Evolutionary conservation across 352 stramenopile species (phyloP).

Genomic region (Globisporangium orthogonon): DNA sequence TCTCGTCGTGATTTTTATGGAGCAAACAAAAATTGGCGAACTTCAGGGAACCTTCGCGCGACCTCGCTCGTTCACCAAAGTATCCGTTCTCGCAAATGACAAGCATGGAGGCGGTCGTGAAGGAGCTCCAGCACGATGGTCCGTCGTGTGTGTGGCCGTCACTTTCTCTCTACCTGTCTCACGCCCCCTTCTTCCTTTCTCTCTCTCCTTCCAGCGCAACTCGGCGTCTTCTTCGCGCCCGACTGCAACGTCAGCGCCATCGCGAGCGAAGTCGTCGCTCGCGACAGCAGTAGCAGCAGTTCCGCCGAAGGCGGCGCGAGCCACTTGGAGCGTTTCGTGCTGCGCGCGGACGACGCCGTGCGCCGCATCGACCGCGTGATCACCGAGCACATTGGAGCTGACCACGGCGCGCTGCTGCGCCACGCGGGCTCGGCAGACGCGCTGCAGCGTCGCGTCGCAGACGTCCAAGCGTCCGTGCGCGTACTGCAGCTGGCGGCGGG

Average conservation of each 20-base stretch:
- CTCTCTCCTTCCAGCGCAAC: constrained; percentile 31
- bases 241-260: constrained; percentile 77
- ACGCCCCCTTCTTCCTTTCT: neutral
- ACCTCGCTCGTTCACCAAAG: too few relatives aligned
- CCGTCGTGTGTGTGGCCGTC: constrained; percentile 1
- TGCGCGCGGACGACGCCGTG: constrained; percentile 58
- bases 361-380: constrained; percentile 72
- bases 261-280: constrained; percentile 67
- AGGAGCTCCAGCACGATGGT: constrained; percentile 73
- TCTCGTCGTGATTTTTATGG: too few relatives aligned
- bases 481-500: constrained; percentile 61
- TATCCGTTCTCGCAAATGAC: too few relatives aligned
- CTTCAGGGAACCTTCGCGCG: too few relatives aligned
- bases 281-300: constrained; percentile 19
- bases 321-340: constrained; percentile 72
- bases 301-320: constrained; percentile 24
- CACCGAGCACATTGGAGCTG: constrained; percentile 66
- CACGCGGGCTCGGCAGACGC: constrained; percentile 78
- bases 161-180: constrained; percentile 7
- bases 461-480: constrained; percentile 49
- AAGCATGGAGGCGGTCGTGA: constrained; percentile 39
- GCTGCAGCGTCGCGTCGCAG: constrained; percentile 50
- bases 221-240: constrained; percentile 63
- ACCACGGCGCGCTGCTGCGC: constrained; percentile 61
- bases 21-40: too few relatives aligned